Percentiles rank a stretch among this genome's conserved stretches.
Conservation (phyloP, 176 grass and related monocot genomes). For the Aegilops sharonensis region DNA sequence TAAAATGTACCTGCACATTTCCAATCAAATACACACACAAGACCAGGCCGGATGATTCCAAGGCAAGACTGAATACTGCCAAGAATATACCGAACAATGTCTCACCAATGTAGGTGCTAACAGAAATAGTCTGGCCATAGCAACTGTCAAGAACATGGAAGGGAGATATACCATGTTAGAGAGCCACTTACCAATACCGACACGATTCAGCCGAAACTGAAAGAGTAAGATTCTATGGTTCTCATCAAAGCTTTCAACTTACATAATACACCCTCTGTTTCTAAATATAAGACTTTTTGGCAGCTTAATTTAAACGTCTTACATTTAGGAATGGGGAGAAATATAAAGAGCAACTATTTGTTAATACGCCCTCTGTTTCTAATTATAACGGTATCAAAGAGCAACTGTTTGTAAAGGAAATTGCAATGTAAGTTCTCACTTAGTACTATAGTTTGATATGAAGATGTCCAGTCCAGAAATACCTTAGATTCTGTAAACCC, state of each 20-base stretch:
- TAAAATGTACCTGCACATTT: conserved; percentile 82
- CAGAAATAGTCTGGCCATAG: conserved; percentile 80
- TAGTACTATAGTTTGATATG: neutral
- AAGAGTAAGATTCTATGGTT: neutral
- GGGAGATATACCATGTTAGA: neutral
- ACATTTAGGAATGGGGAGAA: too few relatives aligned
- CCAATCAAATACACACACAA: conserved; percentile 90
- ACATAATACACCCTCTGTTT: neutral
- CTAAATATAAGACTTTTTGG: too few relatives aligned
- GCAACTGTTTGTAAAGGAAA: conserved; percentile 12
- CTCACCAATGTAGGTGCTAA: conserved; percentile 92
- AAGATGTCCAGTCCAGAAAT: conserved; percentile 11
- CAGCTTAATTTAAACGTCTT: too few relatives aligned
- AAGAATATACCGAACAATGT: conserved; percentile 87
- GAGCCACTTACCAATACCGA: neutral
- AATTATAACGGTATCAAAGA: neutral
- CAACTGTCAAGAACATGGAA: conserved; percentile 52
- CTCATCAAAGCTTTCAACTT: conserved; percentile 1
- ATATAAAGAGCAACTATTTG: too few relatives aligned
- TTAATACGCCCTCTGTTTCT: too few relatives aligned
- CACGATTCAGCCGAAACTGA: neutral
- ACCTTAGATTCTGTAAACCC: conserved; percentile 98
- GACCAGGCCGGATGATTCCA: too few relatives aligned
- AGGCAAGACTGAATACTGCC: conserved; percentile 65
- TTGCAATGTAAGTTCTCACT: neutral